Evolutionary conservation across 768 basidiomycete species (phyloP).

Genomic region (Artomyces pyxidatus): DNA sequence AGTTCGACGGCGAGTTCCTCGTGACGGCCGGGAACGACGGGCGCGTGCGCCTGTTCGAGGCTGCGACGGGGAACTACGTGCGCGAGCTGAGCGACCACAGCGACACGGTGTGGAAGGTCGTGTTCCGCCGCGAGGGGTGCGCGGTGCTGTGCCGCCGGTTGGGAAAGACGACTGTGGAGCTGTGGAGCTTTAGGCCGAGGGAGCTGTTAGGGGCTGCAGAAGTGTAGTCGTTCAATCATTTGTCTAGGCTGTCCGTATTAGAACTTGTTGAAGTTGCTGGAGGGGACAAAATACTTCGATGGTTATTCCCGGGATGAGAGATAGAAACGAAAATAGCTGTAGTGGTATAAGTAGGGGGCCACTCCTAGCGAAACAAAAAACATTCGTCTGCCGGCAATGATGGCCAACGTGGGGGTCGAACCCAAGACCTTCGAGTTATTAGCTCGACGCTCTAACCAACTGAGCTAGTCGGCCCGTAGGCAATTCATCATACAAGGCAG

Average conservation of each 20-base stretch:
- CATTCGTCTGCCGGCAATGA: too few species aligned
- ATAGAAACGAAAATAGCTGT: too few species aligned
- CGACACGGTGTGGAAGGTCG: conserved; percentile 86
- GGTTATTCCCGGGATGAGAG: too few species aligned
- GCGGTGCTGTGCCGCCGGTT: conserved; percentile 76
- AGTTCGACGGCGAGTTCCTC: conserved; percentile 77
- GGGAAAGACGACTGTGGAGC: conserved; percentile 81
- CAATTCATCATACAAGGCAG: too few species aligned
- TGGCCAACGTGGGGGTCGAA: conserved; percentile 24
- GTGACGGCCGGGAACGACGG: conserved; percentile 86
- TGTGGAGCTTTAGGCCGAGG: conserved; percentile 65
- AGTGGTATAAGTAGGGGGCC: too few species aligned
- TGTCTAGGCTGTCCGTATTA: too few species aligned
- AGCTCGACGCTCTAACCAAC: conserved; percentile 92
- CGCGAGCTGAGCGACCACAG: conserved; percentile 71
- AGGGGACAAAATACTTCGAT: too few species aligned
- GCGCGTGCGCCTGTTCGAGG: conserved; percentile 67
- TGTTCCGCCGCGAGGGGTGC: conserved; percentile 60
- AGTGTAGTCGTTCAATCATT: too few species aligned
- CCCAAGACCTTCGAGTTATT: conserved; percentile 37
- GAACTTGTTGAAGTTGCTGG: too few species aligned
- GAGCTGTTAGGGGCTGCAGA: conserved; percentile 13
- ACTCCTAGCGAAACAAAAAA: too few species aligned
- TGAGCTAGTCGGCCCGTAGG: conserved; percentile 93
- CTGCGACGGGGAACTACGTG: conserved; percentile 55